phyloP scores from a whole-genome alignment of 140 eudicot species.

The Senecio squalidus region DNA sequence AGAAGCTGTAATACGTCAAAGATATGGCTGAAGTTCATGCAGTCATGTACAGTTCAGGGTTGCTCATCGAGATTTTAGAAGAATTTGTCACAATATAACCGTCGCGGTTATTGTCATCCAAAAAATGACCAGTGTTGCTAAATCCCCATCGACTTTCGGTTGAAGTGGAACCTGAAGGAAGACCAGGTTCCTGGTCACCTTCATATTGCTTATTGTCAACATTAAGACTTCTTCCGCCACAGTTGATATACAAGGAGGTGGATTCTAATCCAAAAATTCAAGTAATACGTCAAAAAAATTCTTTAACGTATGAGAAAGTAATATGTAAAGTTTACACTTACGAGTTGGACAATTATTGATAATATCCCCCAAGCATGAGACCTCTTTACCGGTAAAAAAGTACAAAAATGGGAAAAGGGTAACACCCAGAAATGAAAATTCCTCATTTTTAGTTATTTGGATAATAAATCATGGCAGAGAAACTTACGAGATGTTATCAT shows the following conservation, averaged over 20 bases:
- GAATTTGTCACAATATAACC: not conserved
- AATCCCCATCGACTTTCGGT: not conserved
- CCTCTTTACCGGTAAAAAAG: too few species aligned
- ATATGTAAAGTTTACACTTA: too few species aligned
- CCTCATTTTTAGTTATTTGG: too few species aligned
- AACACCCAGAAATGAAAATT: too few species aligned
- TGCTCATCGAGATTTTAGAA: not conserved
- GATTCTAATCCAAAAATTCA: not conserved
- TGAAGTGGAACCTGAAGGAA: not conserved
- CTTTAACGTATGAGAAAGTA: too few species aligned
- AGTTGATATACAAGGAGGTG: not conserved
- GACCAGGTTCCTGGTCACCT: not conserved
- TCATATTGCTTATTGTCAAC: not conserved
- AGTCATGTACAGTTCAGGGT: not conserved
- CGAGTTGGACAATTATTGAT: too few species aligned
- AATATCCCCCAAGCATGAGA: too few species aligned
- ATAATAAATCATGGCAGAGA: too few species aligned
- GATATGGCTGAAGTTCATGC: not conserved
- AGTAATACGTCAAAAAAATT: too few species aligned
- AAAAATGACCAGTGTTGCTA: not conserved
- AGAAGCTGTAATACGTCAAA: not conserved
- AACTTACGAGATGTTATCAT: too few species aligned
- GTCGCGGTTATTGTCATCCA: not conserved
- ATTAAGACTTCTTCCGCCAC: not conserved
- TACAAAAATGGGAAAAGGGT: too few species aligned